Conservation (phyloP, 2,329 filamentous ascomycete genomes). For the Botrytis medusae region DNA sequence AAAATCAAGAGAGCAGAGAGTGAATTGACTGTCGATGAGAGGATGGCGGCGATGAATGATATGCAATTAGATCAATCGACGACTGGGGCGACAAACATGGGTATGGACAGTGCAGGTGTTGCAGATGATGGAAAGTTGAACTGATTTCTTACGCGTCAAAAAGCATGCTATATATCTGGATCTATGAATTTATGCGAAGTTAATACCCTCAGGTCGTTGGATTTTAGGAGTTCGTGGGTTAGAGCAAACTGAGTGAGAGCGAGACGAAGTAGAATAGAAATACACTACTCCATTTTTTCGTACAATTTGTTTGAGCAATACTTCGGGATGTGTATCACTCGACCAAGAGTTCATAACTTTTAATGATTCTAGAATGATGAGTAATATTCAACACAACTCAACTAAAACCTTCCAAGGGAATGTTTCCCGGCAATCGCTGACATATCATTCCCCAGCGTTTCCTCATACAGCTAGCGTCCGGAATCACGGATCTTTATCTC, state of each 20-base stretch:
- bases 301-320: not conserved
- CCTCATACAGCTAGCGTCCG: not conserved
- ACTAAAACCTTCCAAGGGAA: not conserved
- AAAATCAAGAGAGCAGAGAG: conserved; percentile 55
- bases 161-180: not conserved
- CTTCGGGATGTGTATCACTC: not conserved
- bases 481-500: conserved; percentile 15
- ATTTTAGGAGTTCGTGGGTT: conserved; percentile 11
- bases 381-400: not conserved
- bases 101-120: not conserved
- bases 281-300: not conserved
- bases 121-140: conserved; percentile 7
- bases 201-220: conserved; percentile 15
- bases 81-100: not conserved
- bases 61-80: not conserved
- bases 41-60: conserved; percentile 36
- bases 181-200: conserved; percentile 12
- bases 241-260: not conserved
- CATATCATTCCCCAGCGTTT: not conserved
- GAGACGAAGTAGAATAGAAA: not conserved
- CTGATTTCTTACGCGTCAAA: not conserved
- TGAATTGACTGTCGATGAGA: conserved; percentile 58
- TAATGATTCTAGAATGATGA: not conserved
- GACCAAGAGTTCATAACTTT: not conserved
- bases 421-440: not conserved